Conservation (phyloP, 441 rosid genomes). For the Euphorbia celastroides region DNA sequence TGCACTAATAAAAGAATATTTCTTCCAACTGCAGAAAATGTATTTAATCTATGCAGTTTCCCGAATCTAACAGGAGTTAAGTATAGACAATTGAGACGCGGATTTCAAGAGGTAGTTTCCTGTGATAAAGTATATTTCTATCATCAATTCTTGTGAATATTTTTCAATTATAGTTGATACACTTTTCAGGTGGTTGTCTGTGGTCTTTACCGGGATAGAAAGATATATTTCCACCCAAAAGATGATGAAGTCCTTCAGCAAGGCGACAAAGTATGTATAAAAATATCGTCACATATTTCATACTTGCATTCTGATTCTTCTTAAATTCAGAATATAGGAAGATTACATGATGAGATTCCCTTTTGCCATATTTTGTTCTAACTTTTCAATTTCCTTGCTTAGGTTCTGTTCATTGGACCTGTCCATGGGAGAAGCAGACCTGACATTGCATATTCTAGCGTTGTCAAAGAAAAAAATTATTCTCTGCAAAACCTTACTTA, state of each 20-base stretch:
- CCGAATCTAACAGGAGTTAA: conserved; percentile 59
- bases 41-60: conserved; percentile 77
- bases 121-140: too few species aligned
- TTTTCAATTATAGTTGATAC: conserved; percentile 20
- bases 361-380: conserved; percentile 9
- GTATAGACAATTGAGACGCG: conserved; percentile 64
- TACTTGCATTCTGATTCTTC: conserved; percentile 14
- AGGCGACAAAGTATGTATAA: conserved; percentile 61
- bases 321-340: not conserved
- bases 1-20: conserved; percentile 26
- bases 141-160: conserved; percentile 14
- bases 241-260: conserved; percentile 73
- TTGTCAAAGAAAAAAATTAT: conserved; percentile 27
- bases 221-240: conserved; percentile 74
- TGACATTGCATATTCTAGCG: conserved; percentile 37
- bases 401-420: conserved; percentile 77
- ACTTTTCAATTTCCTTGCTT: conserved; percentile 19
- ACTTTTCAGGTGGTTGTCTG: conserved; percentile 80
- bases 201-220: conserved; percentile 73
- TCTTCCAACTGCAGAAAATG: conserved; percentile 75
- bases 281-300: conserved; percentile 17
- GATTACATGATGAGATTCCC: conserved; percentile 6
- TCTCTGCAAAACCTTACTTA: conserved; percentile 23
- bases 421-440: conserved; percentile 48
- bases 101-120: conserved; percentile 65